Evolutionary conservation across 2,329 filamentous ascomycete species (phyloP).

Genomic region (Talaromyces sp.): DNA sequence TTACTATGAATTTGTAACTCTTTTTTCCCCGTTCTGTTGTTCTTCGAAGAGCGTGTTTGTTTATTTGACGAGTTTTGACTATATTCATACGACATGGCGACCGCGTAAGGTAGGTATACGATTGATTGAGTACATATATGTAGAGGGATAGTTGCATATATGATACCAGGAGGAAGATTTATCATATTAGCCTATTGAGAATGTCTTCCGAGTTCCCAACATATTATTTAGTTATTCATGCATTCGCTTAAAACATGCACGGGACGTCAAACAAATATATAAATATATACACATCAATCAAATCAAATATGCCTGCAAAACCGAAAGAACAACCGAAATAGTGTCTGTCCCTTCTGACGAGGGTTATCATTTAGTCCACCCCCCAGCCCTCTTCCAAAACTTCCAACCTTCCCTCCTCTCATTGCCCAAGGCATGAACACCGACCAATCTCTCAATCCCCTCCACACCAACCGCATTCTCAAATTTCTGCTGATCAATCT

Average conservation of each 20-base stretch:
- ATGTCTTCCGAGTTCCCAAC: too few species aligned
- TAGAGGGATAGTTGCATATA: not conserved
- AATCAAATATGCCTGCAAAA: not conserved
- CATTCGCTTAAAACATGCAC: not conserved
- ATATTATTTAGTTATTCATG: too few species aligned
- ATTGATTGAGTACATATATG: not conserved
- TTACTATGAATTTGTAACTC: conserved; percentile 50
- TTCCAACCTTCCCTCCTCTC: conserved; percentile 77
- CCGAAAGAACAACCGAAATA: not conserved
- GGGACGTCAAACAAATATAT: not conserved
- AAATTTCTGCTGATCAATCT: conserved; percentile 88
- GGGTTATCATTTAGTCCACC: not conserved
- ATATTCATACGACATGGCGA: not conserved
- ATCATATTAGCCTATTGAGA: not conserved
- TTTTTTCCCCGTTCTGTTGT: not conserved
- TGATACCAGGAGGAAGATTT: not conserved
- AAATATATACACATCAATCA: not conserved
- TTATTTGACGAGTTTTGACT: not conserved
- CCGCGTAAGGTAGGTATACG: not conserved
- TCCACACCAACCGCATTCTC: conserved; percentile 76
- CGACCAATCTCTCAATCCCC: conserved; percentile 81
- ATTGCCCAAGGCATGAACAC: conserved; percentile 55
- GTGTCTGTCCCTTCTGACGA: not conserved
- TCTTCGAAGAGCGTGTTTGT: not conserved
- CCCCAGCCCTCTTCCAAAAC: conserved; percentile 61